A percentile compares a stretch with the other conserved stretches of the same genome.
phyloP scores from a whole-genome alignment of 1,284 basidiomycete genomes.

The Malassezia japonica region DNA sequence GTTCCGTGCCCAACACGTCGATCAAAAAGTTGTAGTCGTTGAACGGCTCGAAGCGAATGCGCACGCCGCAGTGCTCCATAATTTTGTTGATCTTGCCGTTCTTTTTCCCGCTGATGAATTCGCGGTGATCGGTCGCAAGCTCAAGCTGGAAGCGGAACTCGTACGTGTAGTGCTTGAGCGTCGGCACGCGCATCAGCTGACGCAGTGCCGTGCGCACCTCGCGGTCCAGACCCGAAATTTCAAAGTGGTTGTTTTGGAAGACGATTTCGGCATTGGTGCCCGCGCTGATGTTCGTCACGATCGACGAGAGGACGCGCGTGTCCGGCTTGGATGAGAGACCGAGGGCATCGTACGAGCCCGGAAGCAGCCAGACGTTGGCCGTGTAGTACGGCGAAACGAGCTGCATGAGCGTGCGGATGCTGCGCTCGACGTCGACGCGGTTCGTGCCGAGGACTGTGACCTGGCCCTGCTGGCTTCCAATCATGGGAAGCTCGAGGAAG shows the following conservation, averaged over 20 bases:
- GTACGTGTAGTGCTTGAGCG: constrained; percentile 87
- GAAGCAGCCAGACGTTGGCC: constrained; percentile 88
- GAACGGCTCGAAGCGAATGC: constrained; percentile 98
- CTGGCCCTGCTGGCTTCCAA: constrained; percentile 80
- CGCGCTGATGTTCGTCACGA: constrained; percentile 77
- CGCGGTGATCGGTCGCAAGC: constrained; percentile 91
- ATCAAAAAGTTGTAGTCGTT: constrained; percentile 99
- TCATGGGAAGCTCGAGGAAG: constrained; percentile 82
- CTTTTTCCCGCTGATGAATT: constrained; percentile 64
- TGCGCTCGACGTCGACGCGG: constrained; percentile 86
- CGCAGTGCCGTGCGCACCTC: constrained; percentile 78
- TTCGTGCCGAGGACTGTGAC: constrained; percentile 91
- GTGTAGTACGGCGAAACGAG: constrained; percentile 91
- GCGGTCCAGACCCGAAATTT: constrained; percentile 88
- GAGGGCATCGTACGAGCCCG: constrained; percentile 82
- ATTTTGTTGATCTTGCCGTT: constrained; percentile 53
- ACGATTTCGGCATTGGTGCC: constrained; percentile 85
- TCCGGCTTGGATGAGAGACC: constrained; percentile 73
- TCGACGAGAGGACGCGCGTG: constrained; percentile 68
- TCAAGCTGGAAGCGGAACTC: constrained; percentile 98
- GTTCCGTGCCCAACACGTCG: constrained; percentile 57
- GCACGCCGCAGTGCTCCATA: constrained; percentile 60
- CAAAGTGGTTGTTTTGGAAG: constrained; percentile 95
- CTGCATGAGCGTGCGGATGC: constrained; percentile 89
- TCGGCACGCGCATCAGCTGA: constrained; percentile 78